phyloP scores from a whole-genome alignment of 129 eudicot species.

The Saussurea involucrata region DNA sequence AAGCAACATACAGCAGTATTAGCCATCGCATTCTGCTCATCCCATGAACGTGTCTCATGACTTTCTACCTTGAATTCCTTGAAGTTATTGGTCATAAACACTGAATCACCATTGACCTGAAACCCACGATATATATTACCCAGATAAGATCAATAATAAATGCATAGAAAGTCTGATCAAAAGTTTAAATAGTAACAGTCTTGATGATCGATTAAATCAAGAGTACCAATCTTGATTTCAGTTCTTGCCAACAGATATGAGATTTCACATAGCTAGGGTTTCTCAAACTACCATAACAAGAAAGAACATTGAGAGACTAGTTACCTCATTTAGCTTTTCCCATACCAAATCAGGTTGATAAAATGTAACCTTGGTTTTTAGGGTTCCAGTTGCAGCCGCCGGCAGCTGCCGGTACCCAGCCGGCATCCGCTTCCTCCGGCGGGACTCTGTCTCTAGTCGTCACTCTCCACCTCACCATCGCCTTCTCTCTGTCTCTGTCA shows the following conservation, averaged over 20 bases:
- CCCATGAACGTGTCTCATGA: constrained; percentile 59
- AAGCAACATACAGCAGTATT: constrained; percentile 72
- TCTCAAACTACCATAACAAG: neutral
- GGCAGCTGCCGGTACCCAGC: too few species aligned
- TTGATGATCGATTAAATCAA: neutral
- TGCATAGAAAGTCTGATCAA: too few species aligned
- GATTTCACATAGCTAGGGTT: neutral
- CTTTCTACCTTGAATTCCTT: constrained; percentile 74
- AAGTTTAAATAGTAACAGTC: neutral
- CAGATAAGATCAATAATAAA: neutral
- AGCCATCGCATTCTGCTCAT: constrained; percentile 60
- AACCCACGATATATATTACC: constrained; percentile 1
- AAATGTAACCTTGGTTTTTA: too few species aligned
- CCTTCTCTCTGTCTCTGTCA: too few species aligned
- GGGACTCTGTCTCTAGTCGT: too few species aligned
- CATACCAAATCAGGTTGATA: constrained; percentile 87
- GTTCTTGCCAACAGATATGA: neutral
- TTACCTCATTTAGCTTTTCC: constrained; percentile 95
- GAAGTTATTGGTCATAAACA: constrained; percentile 55
- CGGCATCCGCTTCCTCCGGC: too few species aligned
- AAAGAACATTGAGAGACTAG: neutral
- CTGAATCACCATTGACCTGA: constrained; percentile 87
- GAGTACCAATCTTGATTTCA: neutral
- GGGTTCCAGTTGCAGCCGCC: too few species aligned
- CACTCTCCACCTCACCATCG: too few species aligned